Base-by-base conservation (phyloP, 805 yeast species). In the Alloascoidea africana region DNA sequence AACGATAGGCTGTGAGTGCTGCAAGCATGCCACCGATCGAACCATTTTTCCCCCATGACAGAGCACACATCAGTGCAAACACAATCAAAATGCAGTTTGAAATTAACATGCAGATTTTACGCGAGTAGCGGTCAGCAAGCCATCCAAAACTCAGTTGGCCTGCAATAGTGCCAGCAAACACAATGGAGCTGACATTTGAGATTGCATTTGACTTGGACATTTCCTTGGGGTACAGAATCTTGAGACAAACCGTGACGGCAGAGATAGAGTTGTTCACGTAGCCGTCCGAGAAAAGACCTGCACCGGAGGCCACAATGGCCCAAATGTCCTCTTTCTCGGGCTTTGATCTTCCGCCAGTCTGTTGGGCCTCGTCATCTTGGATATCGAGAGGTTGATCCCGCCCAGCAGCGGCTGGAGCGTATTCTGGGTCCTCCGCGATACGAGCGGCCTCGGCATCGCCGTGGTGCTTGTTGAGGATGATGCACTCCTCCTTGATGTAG, bases 241-340 rank as follows among this genome's bases (percentile, higher is more conserved):
- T 54, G 44, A 87, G 64, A 61, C 87, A 76, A 14, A 87, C 73
- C 27, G 77, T 66, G 14, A 79, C 93, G 5, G 91, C 69, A 41
- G 83, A 70, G 40, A 84, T 80, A 38, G 91, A 76, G 59, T 83
- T 84, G 55, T 86, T 86, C 42, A 84, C 79, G 54, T 86, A 87
- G 38, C 96, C 96, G 58, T 89, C 97, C 27, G 93, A 78, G 58
- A 87, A 86, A 35, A 87, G 65, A 39, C 96, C 96, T 0, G 95
- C 91, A 44, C 96, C 96, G 1, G 94, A 76, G 8, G 84, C 76
- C 44, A 80, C 63, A 36, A 82, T 74, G 4, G 91, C 76, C 79
- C 85, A 70, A 44, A 63, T 65, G 45, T 62, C 63, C 36, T 50
- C 46, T 46, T 73, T 79, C 51, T 66, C n/a, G n/a, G n/a, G n/a